These are phyloP conservation scores for Darksidea phi DNA, from an alignment of 495 filamentous ascomycete species.

Conservation along the genomic window DNA sequence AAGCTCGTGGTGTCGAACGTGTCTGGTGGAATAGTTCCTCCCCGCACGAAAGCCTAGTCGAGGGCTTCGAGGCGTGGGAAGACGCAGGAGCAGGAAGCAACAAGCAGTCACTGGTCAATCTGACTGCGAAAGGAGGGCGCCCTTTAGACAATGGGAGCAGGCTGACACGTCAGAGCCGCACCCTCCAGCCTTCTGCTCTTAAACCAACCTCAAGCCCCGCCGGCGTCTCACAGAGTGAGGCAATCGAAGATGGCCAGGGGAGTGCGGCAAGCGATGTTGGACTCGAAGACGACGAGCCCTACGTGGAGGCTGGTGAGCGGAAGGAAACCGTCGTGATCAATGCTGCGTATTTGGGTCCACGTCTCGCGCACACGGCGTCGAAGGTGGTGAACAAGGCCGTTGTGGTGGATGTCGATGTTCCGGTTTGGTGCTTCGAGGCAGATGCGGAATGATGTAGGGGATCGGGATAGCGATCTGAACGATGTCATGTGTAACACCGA, in stretches of 20 bases:
- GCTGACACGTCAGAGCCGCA: slow-evolving; percentile 33
- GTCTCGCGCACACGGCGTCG: slow-evolving; percentile 49
- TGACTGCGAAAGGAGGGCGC: slow-evolving; percentile 50
- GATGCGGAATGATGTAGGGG: slow-evolving; percentile 13
- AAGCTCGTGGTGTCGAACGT: slow-evolving; percentile 50
- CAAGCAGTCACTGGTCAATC: slow-evolving; percentile 59
- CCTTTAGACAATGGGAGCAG: slow-evolving; percentile 47
- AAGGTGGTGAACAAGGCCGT: slow-evolving; percentile 72
- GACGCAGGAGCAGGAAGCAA: slow-evolving; percentile 53
- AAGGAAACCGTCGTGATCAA: slow-evolving; percentile 76
- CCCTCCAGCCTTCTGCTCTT: slow-evolving; percentile 15
- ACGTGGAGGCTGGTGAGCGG: slow-evolving; percentile 44
- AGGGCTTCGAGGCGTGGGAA: slow-evolving; percentile 43
- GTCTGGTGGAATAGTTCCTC: slow-evolving; percentile 52
- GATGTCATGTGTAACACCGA: slow-evolving; percentile 10
- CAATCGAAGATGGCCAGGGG: slow-evolving; percentile 14
- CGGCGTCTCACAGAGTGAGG: slow-evolving; percentile 22
- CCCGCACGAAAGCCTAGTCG: slow-evolving; percentile 39
- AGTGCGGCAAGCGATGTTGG: slow-evolving; percentile 20
- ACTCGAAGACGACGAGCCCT: slow-evolving; percentile 8
- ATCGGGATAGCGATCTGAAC: slow-evolving; percentile 10
- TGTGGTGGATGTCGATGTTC: slow-evolving; percentile 73
- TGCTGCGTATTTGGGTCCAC: slow-evolving; percentile 67
- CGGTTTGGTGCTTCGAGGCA: slow-evolving; percentile 45
- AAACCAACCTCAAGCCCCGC: slow-evolving; percentile 28